phyloP scores from a whole-genome alignment of 2,329 filamentous ascomycete species.

The Diaporthe citri region DNA sequence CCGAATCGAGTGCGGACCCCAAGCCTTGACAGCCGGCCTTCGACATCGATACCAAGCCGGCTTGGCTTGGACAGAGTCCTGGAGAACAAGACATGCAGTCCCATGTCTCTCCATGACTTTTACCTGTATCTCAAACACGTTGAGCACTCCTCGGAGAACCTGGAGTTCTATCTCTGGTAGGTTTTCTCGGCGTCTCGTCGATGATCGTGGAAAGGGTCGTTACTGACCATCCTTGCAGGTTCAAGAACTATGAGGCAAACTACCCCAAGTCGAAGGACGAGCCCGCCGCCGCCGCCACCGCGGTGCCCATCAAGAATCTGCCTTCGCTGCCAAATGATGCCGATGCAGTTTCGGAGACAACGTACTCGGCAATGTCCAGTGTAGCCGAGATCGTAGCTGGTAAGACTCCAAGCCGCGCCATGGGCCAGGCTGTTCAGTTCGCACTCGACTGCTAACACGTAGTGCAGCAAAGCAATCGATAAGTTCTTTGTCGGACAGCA shows the following conservation, averaged over 20 bases:
- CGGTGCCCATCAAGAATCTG: not conserved
- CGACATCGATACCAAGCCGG: constrained; percentile 53
- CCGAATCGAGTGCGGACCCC: constrained; percentile 34
- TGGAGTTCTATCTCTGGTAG: constrained; percentile 64
- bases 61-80: constrained; percentile 60
- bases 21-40: constrained; percentile 50
- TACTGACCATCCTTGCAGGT: constrained; percentile 49
- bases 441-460: not conserved
- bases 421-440: not conserved
- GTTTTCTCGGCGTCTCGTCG: constrained; percentile 28
- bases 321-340: not conserved
- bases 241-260: constrained; percentile 57
- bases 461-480: constrained; percentile 34
- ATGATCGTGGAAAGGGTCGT: too few relatives aligned
- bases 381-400: constrained; percentile 11
- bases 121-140: constrained; percentile 65
- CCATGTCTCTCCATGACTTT: constrained; percentile 64
- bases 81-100: constrained; percentile 62
- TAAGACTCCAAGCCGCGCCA: not conserved
- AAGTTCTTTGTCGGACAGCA: constrained; percentile 37
- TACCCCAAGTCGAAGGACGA: constrained; percentile 43
- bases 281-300: not conserved
- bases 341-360: constrained; percentile 1
- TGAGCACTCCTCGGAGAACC: constrained; percentile 61
- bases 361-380: constrained; percentile 1